phyloP scores from a whole-genome alignment of 2,329 filamentous ascomycete species.

The Trichoderma polysporum region DNA sequence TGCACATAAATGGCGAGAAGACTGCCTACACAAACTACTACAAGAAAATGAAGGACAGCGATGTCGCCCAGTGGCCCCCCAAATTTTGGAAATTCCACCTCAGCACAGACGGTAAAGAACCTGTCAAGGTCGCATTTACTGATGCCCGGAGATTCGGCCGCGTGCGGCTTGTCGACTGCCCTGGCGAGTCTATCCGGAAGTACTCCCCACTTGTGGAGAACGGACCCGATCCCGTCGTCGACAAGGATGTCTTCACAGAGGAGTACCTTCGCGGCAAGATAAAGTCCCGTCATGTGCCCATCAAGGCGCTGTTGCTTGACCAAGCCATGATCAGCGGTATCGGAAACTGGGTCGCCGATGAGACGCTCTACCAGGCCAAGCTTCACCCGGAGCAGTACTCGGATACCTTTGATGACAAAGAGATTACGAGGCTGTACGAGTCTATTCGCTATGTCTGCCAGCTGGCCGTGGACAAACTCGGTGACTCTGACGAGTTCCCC shows the following conservation, averaged over 20 bases:
- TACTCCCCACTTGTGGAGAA: slow-evolving; percentile 83
- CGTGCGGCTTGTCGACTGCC: slow-evolving; percentile 78
- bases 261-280: slow-evolving; percentile 73
- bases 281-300: slow-evolving; percentile 73
- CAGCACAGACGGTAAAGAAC: slow-evolving; percentile 56
- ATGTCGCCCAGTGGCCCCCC: slow-evolving; percentile 75
- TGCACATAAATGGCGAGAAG: slow-evolving; percentile 78
- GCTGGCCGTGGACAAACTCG: slow-evolving; percentile 73
- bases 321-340: slow-evolving; percentile 88
- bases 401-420: slow-evolving; percentile 70
- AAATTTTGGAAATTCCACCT: slow-evolving; percentile 86
- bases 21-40: slow-evolving; percentile 82
- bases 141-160: slow-evolving; percentile 78
- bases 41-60: slow-evolving; percentile 62
- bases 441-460: slow-evolving; percentile 77
- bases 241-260: slow-evolving; percentile 73
- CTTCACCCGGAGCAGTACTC: slow-evolving; percentile 93
- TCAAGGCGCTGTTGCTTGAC: slow-evolving; percentile 86
- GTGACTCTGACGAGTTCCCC: slow-evolving; percentile 81
- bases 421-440: slow-evolving; percentile 70
- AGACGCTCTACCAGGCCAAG: slow-evolving; percentile 84
- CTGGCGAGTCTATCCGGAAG: slow-evolving; percentile 71
- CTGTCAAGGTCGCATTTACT: slow-evolving; percentile 71
- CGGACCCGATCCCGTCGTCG: slow-evolving; percentile 87
- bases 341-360: slow-evolving; percentile 96